These are phyloP conservation scores for Ophiocordyceps camponoti-rufipedis DNA, from an alignment of 2,329 filamentous ascomycete genomes.

Conservation along the genomic window DNA sequence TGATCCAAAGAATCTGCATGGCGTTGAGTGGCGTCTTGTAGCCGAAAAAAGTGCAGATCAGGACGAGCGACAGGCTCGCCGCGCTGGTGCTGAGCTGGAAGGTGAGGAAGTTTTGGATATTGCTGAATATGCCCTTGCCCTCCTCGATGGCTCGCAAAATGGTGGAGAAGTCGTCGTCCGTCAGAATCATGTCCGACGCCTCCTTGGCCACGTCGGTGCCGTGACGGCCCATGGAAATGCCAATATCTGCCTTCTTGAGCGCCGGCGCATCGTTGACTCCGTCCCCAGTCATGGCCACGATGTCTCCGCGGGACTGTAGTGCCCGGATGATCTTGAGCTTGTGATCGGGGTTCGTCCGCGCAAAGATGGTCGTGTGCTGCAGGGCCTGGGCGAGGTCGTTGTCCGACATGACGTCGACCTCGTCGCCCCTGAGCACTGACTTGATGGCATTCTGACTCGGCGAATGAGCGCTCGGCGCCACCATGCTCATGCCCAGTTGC, in stretches of 20 bases:
- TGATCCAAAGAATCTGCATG: constrained; percentile 99
- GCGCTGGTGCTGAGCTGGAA: constrained; percentile 97
- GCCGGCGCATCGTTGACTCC: constrained; percentile 96
- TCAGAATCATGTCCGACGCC: constrained; percentile 83
- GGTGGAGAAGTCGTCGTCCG: constrained; percentile 76
- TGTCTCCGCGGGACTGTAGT: constrained; percentile 80
- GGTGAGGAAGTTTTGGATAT: constrained; percentile 97
- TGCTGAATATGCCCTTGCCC: constrained; percentile 98
- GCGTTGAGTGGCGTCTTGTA: constrained; percentile 93
- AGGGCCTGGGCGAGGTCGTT: constrained; percentile 72
- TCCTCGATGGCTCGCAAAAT: constrained; percentile 94
- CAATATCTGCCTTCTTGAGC: constrained; percentile 92
- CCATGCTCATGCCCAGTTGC: constrained; percentile 85
- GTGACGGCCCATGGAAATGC: constrained; percentile 87
- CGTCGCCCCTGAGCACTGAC: constrained; percentile 69
- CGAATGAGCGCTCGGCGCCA: constrained; percentile 29
- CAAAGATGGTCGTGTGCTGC: constrained; percentile 81
- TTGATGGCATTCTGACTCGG: constrained; percentile 40
- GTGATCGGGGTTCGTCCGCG: constrained; percentile 88
- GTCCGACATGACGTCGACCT: constrained; percentile 84
- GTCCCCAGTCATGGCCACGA: constrained; percentile 97
- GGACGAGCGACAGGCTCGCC: constrained; percentile 75
- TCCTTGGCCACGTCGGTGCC: constrained; percentile 97
- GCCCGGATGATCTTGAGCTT: constrained; percentile 94
- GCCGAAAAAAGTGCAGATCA: constrained; percentile 81